phyloP scores from a whole-genome alignment of 495 filamentous ascomycete genomes.

The Tuber brumale region DNA sequence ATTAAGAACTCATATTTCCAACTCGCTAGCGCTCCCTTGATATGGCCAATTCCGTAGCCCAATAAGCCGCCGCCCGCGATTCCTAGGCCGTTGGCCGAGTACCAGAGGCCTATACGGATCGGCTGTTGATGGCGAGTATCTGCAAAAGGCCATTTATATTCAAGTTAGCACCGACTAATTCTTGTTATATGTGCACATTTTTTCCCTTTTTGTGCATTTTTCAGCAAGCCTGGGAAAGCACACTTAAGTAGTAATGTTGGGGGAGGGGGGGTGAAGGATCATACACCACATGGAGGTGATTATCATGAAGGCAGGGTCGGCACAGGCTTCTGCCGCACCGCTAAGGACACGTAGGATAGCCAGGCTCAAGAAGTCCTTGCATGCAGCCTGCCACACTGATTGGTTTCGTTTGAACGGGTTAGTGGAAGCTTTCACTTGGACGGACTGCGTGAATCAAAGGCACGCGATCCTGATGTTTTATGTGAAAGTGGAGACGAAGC shows the following conservation, averaged over 20 bases:
- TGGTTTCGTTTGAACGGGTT: not conserved
- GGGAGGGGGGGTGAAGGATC: constrained; percentile 37
- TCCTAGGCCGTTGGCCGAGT: constrained; percentile 55
- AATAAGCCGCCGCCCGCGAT: constrained; percentile 56
- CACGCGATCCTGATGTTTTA: not conserved
- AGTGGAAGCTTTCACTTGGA: not conserved
- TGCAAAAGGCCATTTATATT: not conserved
- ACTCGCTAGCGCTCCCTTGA: constrained; percentile 50
- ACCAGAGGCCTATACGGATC: constrained; percentile 56
- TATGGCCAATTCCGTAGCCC: constrained; percentile 55
- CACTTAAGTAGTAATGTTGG: constrained; percentile 39
- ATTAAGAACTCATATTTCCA: constrained; percentile 55
- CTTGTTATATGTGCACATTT: not conserved
- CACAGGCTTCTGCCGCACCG: constrained; percentile 54
- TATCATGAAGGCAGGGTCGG: constrained; percentile 46
- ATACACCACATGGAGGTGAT: constrained; percentile 49
- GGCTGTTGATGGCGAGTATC: constrained; percentile 56
- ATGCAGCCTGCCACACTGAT: constrained; percentile 50
- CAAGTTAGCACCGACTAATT: not conserved
- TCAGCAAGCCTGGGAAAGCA: not conserved
- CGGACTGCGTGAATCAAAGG: not conserved
- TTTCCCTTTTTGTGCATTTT: not conserved
- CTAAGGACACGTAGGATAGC: constrained; percentile 52
- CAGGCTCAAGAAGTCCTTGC: constrained; percentile 51
- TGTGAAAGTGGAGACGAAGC: not conserved